Conservation (phyloP, 139 green algal species). For the Chlamydomonas sp. region DNA sequence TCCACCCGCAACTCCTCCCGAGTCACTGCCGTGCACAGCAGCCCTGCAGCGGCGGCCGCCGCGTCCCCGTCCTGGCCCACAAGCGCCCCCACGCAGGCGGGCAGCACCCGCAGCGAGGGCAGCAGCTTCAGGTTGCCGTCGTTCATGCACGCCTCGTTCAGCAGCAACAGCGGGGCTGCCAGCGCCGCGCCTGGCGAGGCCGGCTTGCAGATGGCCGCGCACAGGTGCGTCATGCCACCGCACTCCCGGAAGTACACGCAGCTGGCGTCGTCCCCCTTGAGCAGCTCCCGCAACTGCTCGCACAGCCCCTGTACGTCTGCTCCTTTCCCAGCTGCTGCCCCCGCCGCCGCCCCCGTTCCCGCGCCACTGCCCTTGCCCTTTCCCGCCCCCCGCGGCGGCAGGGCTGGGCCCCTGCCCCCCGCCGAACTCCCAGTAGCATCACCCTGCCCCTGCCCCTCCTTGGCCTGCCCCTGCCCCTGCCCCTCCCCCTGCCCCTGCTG, state of each 20-base stretch:
- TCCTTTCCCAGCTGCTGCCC: background rate
- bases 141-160: conserved; percentile 54
- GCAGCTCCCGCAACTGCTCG: conserved; percentile 30
- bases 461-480: background rate
- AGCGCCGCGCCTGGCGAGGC: background rate
- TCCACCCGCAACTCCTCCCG: conserved; percentile 41
- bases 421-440: background rate
- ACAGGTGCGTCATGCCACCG: conserved; percentile 49
- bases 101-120: conserved; percentile 24
- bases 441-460: background rate
- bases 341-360: background rate
- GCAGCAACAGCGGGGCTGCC: conserved; percentile 15
- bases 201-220: background rate
- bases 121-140: conserved; percentile 60
- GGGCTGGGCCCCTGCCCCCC: background rate
- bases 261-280: conserved; percentile 42
- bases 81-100: background rate
- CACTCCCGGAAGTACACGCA: conserved; percentile 65
- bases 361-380: background rate
- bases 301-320: background rate
- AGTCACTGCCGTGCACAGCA: conserved; percentile 57
- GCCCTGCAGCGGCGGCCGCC: conserved; percentile 21
- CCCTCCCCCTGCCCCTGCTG: background rate
- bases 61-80: background rate
- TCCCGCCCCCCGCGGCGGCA: background rate